Conservation (phyloP, 2,329 filamentous ascomycete genomes). For the Apiospora koreana region DNA sequence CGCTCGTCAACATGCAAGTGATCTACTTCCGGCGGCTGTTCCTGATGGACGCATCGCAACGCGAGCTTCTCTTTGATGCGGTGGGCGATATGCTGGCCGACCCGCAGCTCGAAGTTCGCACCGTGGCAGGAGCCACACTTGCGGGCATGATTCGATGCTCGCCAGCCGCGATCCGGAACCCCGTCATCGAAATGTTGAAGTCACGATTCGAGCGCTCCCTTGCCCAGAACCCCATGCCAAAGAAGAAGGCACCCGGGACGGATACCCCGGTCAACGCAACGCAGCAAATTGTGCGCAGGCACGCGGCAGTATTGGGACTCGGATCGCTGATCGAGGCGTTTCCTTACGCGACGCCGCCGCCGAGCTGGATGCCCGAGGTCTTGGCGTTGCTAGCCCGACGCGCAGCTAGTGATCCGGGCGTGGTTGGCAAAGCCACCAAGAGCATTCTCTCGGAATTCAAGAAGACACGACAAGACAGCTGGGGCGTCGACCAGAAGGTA, state of each 20-base stretch:
- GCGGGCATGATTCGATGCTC: constrained; percentile 99
- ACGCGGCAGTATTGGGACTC: constrained; percentile 88
- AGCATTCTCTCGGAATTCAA: constrained; percentile 95
- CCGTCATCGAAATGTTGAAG: constrained; percentile 75
- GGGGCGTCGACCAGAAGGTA: constrained; percentile 97
- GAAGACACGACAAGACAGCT: constrained; percentile 98
- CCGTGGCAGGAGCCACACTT: constrained; percentile 87
- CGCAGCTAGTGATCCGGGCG: constrained; percentile 84
- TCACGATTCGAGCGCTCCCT: constrained; percentile 77
- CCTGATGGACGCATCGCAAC: constrained; percentile 73
- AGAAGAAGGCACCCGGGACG: constrained; percentile 63
- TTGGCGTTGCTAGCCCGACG: constrained; percentile 81
- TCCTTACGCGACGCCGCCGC: constrained; percentile 91
- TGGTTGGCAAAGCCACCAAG: constrained; percentile 96
- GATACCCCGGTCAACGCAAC: constrained; percentile 72
- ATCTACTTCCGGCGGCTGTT: constrained; percentile 97
- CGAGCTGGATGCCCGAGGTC: constrained; percentile 90
- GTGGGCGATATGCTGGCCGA: constrained; percentile 97
- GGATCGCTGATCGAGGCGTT: constrained; percentile 93
- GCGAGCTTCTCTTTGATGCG: constrained; percentile 81
- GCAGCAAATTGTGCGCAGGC: constrained; percentile 76
- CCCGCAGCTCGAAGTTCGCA: constrained; percentile 87
- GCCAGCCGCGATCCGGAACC: constrained; percentile 74
- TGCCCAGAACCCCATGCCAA: constrained; percentile 84
- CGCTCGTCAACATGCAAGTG: constrained; percentile 97